Evolutionary conservation across 768 basidiomycete genomes (phyloP).

Genomic region (Fomitopsis pulvina): DNA sequence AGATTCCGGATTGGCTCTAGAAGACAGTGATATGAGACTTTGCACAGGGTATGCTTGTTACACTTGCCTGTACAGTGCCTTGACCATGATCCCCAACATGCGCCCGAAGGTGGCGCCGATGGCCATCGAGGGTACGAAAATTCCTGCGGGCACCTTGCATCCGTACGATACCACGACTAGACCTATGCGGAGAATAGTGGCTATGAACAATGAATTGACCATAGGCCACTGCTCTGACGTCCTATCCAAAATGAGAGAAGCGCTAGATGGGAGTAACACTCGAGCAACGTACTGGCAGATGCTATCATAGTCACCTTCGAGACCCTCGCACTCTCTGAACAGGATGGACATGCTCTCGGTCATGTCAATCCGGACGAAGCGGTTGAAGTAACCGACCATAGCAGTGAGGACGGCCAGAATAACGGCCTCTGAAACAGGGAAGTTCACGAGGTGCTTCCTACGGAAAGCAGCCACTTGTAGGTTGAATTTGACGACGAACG

Average conservation of each 20-base stretch:
- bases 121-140: constrained; percentile 99
- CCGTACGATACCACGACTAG: constrained; percentile 93
- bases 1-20: constrained; percentile 75
- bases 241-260: constrained; percentile 34
- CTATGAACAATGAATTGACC: constrained; percentile 86
- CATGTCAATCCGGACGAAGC: constrained; percentile 95
- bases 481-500: constrained; percentile 95
- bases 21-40: not conserved
- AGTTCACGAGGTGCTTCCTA: constrained; percentile 76
- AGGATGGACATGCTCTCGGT: constrained; percentile 92
- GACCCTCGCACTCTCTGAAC: constrained; percentile 90
- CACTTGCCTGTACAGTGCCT: constrained; percentile 77
- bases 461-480: constrained; percentile 93
- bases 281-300: constrained; percentile 80
- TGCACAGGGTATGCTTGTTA: not conserved
- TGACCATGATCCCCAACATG: constrained; percentile 95
- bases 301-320: constrained; percentile 80
- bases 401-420: constrained; percentile 83
- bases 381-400: constrained; percentile 88
- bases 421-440: constrained; percentile 88
- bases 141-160: constrained; percentile 93
- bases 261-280: not conserved
- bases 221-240: constrained; percentile 90
- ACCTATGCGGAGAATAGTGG: constrained; percentile 81
- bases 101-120: constrained; percentile 95